Percentiles rank a stretch among this genome's conserved stretches.
phyloP scores from a whole-genome alignment of 345 rosid species.

The Clarkia xantiana region DNA sequence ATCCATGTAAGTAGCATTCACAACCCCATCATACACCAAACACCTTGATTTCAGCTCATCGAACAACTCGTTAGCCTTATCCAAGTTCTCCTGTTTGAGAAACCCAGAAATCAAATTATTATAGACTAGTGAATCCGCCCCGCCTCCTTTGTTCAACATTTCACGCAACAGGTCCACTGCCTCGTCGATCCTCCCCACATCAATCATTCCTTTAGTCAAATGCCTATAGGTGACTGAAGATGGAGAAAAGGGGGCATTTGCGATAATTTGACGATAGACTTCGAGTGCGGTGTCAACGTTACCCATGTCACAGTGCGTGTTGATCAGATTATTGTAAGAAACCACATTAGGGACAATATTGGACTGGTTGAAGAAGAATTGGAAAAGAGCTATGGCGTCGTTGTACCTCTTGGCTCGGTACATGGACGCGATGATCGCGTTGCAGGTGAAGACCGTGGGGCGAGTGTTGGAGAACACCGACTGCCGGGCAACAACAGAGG shows the following conservation, averaged over 20 bases:
- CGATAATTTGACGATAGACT: slow-evolving; percentile 52
- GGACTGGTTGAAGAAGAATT: slow-evolving; percentile 66
- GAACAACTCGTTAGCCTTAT: slow-evolving; percentile 79
- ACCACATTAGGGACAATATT: slow-evolving; percentile 83
- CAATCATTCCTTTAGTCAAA: slow-evolving; percentile 82
- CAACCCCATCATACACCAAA: slow-evolving; percentile 78
- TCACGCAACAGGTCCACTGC: slow-evolving; percentile 74
- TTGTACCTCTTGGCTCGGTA: slow-evolving; percentile 64
- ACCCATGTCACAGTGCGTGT: slow-evolving; percentile 76
- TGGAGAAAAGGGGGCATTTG: slow-evolving; percentile 66
- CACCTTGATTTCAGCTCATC: slow-evolving; percentile 76
- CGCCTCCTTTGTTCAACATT: slow-evolving; percentile 85
- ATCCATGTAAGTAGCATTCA: slow-evolving; percentile 78
- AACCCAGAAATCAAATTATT: slow-evolving; percentile 68
- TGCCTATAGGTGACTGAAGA: slow-evolving; percentile 80
- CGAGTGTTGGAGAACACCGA: slow-evolving; percentile 54
- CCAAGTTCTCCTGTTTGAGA: slow-evolving; percentile 57
- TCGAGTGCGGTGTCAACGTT: slow-evolving; percentile 58
- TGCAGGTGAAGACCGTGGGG: slow-evolving; percentile 96
- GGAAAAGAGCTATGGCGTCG: slow-evolving; percentile 68
- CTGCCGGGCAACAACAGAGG: slow-evolving; percentile 68
- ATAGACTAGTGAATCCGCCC: slow-evolving; percentile 81
- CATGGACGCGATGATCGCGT: slow-evolving; percentile 92
- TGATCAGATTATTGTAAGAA: slow-evolving; percentile 81
- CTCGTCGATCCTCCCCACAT: slow-evolving; percentile 55